Evolutionary conservation across 2,329 filamentous ascomycete species (phyloP), one percentile per base, ranked within the genome.

Genomic region (Botrytis paeoniae): DNA sequence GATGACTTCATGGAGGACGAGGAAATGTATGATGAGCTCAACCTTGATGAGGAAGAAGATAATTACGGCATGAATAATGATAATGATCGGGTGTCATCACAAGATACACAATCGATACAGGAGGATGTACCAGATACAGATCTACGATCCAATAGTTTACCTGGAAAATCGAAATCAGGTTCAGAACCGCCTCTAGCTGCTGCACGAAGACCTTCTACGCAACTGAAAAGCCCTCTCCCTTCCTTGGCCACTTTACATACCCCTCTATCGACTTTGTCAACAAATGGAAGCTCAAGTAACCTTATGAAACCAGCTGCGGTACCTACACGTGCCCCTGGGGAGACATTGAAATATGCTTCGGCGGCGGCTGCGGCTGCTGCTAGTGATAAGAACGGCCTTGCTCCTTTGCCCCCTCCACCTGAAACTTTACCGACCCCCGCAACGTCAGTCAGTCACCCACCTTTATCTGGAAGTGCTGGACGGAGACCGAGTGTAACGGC

Each of bases 311-410:
- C 96, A 20, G 96, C 96, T 29, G 91, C 94, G 29, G 84, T 95
- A 78, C 96, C 96, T 1, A 90, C 93, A 74, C 89, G 95, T 81
- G 91, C 93, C 10, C 92, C 94, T 6, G 94, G 94, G 65, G 95
- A 98, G 82, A 93, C 93, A 1, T 86, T 99, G 77, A 98, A 98
- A 83, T 99, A 99, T 81, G 96, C 96, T 62, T 98, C 96, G 54
- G 96, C 96, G 0, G 96, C 96, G 0, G 96, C 96, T 0, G 96
- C 96, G 0, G 96, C 95, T 0, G 95, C 96, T 1, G 94, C 95
- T 63, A 95, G 93, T 84, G 95, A 92, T 81, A 92, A 98, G 48
- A 95, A 93, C 83, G 96, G 96, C 39, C 98, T 99, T 80, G 91
- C 95, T 73, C 96, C 96, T 59, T 86, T 98, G 80, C 96, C 96